These are phyloP conservation scores for Halophytophthora polymorphica DNA, from an alignment of 352 stramenopile genomes.

Conservation along the genomic window DNA sequence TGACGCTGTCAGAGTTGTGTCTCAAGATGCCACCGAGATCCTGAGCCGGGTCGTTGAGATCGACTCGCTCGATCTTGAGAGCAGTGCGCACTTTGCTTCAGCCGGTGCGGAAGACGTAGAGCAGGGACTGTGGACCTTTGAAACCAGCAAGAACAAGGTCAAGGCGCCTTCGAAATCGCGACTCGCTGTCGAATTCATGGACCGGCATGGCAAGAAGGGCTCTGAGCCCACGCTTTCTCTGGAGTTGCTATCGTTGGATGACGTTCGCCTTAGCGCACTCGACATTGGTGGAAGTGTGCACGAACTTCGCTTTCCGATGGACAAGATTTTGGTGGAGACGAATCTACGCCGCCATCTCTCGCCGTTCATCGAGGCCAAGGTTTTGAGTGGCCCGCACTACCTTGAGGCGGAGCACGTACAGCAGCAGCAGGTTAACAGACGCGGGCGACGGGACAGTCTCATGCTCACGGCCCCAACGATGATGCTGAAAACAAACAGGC, in stretches of 20 bases:
- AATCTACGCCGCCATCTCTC: slow-evolving; percentile 37
- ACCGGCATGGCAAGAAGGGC: slow-evolving; percentile 17
- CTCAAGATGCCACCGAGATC: slow-evolving; percentile 29
- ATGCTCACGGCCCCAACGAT: slow-evolving; percentile 15
- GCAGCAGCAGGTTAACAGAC: slow-evolving; percentile 15
- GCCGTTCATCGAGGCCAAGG: slow-evolving; percentile 28
- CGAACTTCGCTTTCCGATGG: slow-evolving; percentile 47
- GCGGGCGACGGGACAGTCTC: slow-evolving; percentile 10
- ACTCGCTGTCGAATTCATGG: slow-evolving; percentile 29
- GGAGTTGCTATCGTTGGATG: slow-evolving; percentile 42
- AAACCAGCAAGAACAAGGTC: slow-evolving; percentile 2
- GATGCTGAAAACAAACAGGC: slow-evolving; percentile 6
- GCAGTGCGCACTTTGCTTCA: neutral
- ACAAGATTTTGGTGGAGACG: slow-evolving; percentile 41
- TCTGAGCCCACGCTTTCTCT: slow-evolving; percentile 29
- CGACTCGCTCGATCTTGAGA: slow-evolving; percentile 12
- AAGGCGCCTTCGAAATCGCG: neutral
- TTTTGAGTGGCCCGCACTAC: slow-evolving; percentile 17
- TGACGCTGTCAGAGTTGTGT: slow-evolving; percentile 25
- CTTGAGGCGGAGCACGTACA: slow-evolving; percentile 3
- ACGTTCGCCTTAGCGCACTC: slow-evolving; percentile 39
- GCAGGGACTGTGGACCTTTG: slow-evolving; percentile 18
- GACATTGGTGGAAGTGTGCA: slow-evolving; percentile 25
- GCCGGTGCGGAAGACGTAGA: slow-evolving; percentile 7
- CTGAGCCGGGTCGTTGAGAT: slow-evolving; percentile 21